These are phyloP conservation scores for Platanthera zijinensis DNA, from an alignment of 106 monocot species.

Conservation along the genomic window DNA sequence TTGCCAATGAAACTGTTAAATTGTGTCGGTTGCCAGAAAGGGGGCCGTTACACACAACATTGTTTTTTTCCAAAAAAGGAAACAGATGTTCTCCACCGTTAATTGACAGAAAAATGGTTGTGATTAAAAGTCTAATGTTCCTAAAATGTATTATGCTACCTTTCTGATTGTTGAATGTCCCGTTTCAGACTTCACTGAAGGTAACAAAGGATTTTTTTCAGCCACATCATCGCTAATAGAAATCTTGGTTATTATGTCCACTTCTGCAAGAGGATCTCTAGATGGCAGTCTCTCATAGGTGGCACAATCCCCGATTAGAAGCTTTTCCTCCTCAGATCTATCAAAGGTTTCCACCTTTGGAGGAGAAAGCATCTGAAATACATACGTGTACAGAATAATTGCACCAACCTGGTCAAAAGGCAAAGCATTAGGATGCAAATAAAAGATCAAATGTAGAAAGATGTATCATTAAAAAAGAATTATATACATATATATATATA, in stretches of 20 bases:
- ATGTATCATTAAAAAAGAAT: too few species aligned
- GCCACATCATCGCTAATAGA: not conserved
- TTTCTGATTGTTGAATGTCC: conserved; percentile 26
- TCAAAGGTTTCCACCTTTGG: conserved; percentile 71
- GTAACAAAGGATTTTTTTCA: conserved; percentile 33
- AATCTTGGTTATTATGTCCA: conserved; percentile 13
- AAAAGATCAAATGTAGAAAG: not conserved
- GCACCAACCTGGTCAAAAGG: conserved; percentile 71
- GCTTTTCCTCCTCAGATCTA: conserved; percentile 32
- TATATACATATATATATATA: too few species aligned
- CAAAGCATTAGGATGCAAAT: not conserved
- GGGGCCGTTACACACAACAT: too few species aligned
- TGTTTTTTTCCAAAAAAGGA: too few species aligned
- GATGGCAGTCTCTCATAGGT: conserved; percentile 8
- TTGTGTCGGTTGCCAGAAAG: too few species aligned
- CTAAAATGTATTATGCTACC: conserved; percentile 18
- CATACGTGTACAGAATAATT: conserved; percentile 90
- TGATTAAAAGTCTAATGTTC: not conserved
- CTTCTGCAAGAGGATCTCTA: conserved; percentile 23
- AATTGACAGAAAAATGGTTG: too few species aligned
- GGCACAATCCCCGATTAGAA: conserved; percentile 27
- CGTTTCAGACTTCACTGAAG: conserved; percentile 23
- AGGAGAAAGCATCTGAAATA: conserved; percentile 94
- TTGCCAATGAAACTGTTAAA: too few species aligned
- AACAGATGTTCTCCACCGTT: too few species aligned